Evolutionary conservation across 345 rosid genomes (phyloP), one percentile per base, ranked within the genome.

Genomic region (Camelina laxa): DNA sequence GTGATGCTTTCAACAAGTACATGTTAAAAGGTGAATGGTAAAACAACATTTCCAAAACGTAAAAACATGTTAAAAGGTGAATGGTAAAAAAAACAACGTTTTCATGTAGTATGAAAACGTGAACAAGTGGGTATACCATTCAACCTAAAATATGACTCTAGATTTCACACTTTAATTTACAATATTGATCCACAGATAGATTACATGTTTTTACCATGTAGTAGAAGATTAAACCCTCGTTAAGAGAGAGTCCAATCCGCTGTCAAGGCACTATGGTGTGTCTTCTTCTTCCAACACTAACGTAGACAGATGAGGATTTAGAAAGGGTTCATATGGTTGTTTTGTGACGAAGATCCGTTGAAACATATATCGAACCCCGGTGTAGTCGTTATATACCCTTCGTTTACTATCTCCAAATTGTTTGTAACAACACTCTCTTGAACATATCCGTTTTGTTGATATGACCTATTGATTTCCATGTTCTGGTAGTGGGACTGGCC

Each of bases 291-390:
- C 19, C 56, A 69, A 6, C 45, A 64, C 79, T 69, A 35, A 36
- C 15, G 31, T 24, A 31, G 35, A 31, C 20, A 41, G 62, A n/a
- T 39, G 49, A 65, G 20, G 57, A 39, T 50, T 53, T 54, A 22
- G 14, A 51, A 78, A 31, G 63, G 62, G 65, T 83, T 71, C 16
- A 82, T 63, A 47, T 87, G 89, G 9, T 70, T 70, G 9, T 70
- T 70, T 0, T 83, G 81, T 0, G 88, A 78, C 12, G 84, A 84
- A 7, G 89, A 76, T 73, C 79, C 87, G 1, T 80, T 73, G 41
- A 78, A 84, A 9, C 60, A 62, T 36, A 81, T 16, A 4, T 50
- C 68, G 1, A 57, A 67, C 7, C 78, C 87, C 27, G 22, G 33
- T 5, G 82, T 54, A 8, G 15, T 15, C 0, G 75, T 55, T 22